Conservation (phyloP, 192 early-diverging fungal species). For the Radiomyces spectabilis region DNA sequence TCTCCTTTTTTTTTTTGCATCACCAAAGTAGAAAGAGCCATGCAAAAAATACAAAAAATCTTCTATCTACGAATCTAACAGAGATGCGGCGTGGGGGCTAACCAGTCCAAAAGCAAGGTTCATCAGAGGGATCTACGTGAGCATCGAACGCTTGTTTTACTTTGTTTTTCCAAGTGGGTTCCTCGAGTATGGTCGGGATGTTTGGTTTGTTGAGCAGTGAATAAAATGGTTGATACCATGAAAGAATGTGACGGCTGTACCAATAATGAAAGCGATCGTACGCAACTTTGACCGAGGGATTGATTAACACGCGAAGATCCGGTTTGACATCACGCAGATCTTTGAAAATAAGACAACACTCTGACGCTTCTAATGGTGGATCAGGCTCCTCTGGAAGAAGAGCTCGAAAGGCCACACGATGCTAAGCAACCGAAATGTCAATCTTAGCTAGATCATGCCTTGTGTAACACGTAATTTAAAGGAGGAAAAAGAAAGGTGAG, state of each 20-base stretch:
- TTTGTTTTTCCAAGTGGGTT: neutral
- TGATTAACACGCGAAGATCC: slow-evolving; percentile 5
- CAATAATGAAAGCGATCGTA: slow-evolving; percentile 12
- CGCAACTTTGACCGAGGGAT: slow-evolving; percentile 9
- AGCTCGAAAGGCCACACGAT: neutral
- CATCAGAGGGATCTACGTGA: neutral
- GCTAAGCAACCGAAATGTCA: neutral
- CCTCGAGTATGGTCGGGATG: neutral
- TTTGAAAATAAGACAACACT: slow-evolving; percentile 9
- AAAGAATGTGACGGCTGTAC: neutral
- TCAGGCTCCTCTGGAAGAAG: neutral
- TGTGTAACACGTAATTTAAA: too few relatives aligned
- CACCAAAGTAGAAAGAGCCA: too few relatives aligned
- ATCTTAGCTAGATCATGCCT: neutral
- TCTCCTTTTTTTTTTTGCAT: too few relatives aligned
- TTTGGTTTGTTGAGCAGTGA: neutral
- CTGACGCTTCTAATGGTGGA: slow-evolving; percentile 4
- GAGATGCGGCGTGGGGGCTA: too few relatives aligned
- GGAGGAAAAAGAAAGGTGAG: too few relatives aligned
- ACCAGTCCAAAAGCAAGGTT: neutral
- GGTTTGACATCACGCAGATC: neutral
- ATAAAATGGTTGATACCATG: neutral
- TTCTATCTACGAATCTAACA: too few relatives aligned
- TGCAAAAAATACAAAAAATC: too few relatives aligned
- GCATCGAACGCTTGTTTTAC: neutral